These are phyloP conservation scores for Claviceps humidiphila DNA, from an alignment of 2,329 filamentous ascomycete genomes.

Conservation along the genomic window DNA sequence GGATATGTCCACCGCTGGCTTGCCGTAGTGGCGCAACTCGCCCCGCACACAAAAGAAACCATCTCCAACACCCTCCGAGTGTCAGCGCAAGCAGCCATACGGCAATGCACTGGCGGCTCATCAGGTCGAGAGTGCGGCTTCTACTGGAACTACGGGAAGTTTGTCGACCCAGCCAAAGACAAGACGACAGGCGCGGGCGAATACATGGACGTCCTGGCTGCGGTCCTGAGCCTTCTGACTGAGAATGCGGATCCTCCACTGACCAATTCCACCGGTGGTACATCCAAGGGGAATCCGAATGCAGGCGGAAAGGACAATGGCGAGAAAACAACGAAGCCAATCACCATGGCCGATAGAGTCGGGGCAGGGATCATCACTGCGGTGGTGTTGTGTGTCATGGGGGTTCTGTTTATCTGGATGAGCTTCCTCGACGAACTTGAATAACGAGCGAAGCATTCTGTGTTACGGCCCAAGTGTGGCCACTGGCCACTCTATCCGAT, in stretches of 20 bases:
- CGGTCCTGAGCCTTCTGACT: constrained; percentile 30
- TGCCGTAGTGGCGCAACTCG: constrained; percentile 35
- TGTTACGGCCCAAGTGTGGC: too few relatives aligned
- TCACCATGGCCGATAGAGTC: not conserved
- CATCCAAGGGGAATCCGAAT: constrained; percentile 26
- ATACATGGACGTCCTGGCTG: constrained; percentile 31
- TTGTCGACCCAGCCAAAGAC: constrained; percentile 1
- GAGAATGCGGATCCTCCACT: constrained; percentile 25
- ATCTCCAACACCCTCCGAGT: constrained; percentile 37
- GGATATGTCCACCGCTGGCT: constrained; percentile 40
- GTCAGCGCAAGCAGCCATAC: constrained; percentile 38
- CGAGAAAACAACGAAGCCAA: constrained; percentile 6
- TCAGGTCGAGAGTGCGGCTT: constrained; percentile 31
- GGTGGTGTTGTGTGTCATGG: constrained; percentile 24
- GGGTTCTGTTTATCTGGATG: constrained; percentile 38
- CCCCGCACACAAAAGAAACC: constrained; percentile 33
- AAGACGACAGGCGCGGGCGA: not conserved
- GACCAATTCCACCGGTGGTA: constrained; percentile 37
- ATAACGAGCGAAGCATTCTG: not conserved
- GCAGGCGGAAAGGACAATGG: constrained; percentile 21
- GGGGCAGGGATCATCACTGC: constrained; percentile 31
- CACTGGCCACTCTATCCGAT: too few relatives aligned
- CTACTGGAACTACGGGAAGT: constrained; percentile 35
- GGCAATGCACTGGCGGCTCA: constrained; percentile 35
- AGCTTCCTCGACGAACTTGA: constrained; percentile 15